Evolutionary conservation across 495 filamentous ascomycete species (phyloP).

Genomic region (Oleoguttula mirabilis): DNA sequence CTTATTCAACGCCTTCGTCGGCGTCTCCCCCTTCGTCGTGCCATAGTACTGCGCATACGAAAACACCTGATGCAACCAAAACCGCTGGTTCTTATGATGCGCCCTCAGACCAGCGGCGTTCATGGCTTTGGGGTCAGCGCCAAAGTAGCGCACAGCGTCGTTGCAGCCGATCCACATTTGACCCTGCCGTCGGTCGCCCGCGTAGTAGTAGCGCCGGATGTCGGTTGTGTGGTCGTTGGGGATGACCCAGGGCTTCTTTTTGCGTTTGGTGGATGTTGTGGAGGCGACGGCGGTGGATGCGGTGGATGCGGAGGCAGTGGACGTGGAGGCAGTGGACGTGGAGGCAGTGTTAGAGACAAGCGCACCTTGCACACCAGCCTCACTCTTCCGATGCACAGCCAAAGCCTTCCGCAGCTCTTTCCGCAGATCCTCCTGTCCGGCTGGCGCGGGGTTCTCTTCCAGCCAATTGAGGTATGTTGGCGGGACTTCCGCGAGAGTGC

Average conservation of each 20-base stretch:
- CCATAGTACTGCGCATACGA: not conserved
- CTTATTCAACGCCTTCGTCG: too few species aligned
- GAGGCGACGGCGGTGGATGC: too few species aligned
- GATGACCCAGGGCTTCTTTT: not conserved
- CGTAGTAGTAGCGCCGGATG: not conserved
- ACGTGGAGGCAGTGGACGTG: too few species aligned
- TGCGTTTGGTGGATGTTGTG: not conserved
- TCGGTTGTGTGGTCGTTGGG: not conserved
- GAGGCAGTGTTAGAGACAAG: too few species aligned
- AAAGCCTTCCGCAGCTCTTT: not conserved
- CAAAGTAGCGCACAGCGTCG: not conserved
- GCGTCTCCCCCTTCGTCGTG: too few species aligned
- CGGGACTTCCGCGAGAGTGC: not conserved
- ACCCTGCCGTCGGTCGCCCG: not conserved
- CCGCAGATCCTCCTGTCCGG: not conserved
- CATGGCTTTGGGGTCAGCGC: slow-evolving; percentile 1
- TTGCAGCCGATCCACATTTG: slow-evolving; percentile 1
- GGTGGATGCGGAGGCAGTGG: too few species aligned
- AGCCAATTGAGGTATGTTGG: not conserved
- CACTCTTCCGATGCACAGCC: not conserved
- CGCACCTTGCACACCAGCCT: too few species aligned
- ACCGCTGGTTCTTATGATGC: not conserved
- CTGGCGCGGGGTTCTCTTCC: not conserved
- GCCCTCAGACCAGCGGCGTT: not conserved
- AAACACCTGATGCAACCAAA: slow-evolving; percentile 1